phyloP scores from a whole-genome alignment of 768 basidiomycete species.

The Suillus cothurnatus region DNA sequence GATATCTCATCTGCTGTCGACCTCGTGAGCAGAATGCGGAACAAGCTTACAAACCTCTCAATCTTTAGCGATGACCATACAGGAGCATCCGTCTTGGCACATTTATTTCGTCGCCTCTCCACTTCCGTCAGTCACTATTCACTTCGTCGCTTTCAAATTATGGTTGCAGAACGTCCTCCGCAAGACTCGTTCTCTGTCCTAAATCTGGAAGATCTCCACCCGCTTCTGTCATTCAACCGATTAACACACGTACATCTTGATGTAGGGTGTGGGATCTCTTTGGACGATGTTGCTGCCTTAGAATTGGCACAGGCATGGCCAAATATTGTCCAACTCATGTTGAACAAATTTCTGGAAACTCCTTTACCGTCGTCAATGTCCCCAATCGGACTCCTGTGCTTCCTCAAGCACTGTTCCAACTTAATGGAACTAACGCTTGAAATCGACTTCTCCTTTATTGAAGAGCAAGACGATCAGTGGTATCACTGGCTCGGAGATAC shows the following conservation, averaged over 20 bases:
- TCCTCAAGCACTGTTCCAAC: conserved; percentile 17
- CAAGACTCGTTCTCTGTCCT: not conserved
- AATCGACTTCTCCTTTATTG: conserved; percentile 22
- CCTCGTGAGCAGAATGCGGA: conserved; percentile 5
- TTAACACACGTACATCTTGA: conserved; percentile 25
- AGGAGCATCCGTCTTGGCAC: not conserved
- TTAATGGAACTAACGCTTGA: conserved; percentile 21
- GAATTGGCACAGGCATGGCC: conserved; percentile 24
- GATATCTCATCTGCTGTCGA: not conserved
- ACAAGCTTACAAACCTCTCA: not conserved
- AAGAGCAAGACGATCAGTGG: conserved; percentile 12
- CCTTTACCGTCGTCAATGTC: conserved; percentile 12
- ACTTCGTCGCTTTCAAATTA: not conserved
- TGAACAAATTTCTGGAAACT: not conserved
- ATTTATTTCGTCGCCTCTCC: not conserved
- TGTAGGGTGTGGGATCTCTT: conserved; percentile 19
- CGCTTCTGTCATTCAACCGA: conserved; percentile 17
- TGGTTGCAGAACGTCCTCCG: not conserved
- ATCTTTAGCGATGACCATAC: not conserved
- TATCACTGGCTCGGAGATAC: conserved; percentile 2
- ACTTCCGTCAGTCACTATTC: not conserved
- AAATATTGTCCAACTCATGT: not conserved
- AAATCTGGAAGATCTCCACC: not conserved
- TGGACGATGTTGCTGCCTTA: conserved; percentile 25
- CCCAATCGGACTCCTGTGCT: conserved; percentile 20